Evolutionary conservation across 176 grass and related monocot species (phyloP).

Genomic region (Raddia guianensis): DNA sequence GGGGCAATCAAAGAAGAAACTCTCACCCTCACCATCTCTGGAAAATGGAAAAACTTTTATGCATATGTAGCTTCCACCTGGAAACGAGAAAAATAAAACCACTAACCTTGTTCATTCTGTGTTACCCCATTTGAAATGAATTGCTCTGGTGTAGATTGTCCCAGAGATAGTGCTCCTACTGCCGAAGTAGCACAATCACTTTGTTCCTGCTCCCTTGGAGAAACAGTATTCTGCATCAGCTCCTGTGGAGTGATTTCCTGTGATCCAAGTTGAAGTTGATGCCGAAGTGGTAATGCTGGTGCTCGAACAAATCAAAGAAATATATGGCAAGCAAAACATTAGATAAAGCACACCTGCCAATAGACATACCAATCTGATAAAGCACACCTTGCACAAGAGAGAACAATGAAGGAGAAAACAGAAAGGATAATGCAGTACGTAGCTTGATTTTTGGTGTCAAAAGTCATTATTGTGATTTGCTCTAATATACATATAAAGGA

Average conservation of each 20-base stretch:
- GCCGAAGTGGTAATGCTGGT: background rate
- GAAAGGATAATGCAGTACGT: background rate
- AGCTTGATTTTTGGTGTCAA: no score
- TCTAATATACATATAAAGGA: no score
- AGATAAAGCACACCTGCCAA: background rate
- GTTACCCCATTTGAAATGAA: background rate
- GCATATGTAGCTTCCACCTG: background rate
- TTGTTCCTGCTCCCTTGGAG: background rate
- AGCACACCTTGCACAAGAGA: background rate
- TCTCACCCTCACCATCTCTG: constrained; percentile 1
- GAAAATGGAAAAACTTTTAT: background rate
- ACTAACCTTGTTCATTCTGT: background rate
- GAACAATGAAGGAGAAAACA: background rate
- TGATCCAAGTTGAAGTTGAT: background rate
- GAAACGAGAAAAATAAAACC: background rate
- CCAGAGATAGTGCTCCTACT: background rate
- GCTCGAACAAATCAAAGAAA: background rate
- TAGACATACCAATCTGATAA: background rate
- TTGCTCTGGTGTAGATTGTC: background rate
- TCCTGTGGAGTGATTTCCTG: background rate
- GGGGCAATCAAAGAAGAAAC: constrained; percentile 18
- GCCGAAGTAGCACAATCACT: background rate
- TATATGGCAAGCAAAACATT: background rate
- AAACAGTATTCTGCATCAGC: background rate
- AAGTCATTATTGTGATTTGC: no score